These are phyloP conservation scores for Rhizopogon vesiculosus DNA, from an alignment of 768 basidiomycete genomes.

Conservation along the genomic window DNA sequence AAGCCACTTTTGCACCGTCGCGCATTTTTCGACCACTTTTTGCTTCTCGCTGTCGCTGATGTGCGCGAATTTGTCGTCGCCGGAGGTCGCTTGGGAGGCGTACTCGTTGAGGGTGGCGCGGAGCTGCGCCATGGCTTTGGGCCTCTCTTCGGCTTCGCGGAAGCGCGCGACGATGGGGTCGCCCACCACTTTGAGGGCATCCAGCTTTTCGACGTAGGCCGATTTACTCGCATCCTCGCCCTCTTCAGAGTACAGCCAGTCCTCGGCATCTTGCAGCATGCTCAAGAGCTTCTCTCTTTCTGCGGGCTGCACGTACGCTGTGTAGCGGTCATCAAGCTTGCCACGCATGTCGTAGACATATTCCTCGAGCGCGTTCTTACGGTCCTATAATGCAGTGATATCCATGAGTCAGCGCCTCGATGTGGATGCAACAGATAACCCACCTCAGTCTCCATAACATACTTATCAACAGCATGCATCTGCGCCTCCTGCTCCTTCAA, in stretches of 20 bases:
- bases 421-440: slow-evolving; percentile 15
- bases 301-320: slow-evolving; percentile 60
- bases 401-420: slow-evolving; percentile 1
- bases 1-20: slow-evolving; percentile 90
- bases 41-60: slow-evolving; percentile 88
- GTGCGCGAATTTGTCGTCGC: slow-evolving; percentile 85
- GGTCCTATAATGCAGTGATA: slow-evolving; percentile 52
- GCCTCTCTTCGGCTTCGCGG: slow-evolving; percentile 80
- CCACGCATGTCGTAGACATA: slow-evolving; percentile 94
- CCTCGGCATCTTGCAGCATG: slow-evolving; percentile 76
- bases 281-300: slow-evolving; percentile 78
- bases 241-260: slow-evolving; percentile 97
- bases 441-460: slow-evolving; percentile 97
- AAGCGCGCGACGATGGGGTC: slow-evolving; percentile 83
- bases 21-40: slow-evolving; percentile 83
- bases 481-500: slow-evolving; percentile 79
- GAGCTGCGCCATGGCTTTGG: slow-evolving; percentile 63
- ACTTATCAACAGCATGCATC: slow-evolving; percentile 91
- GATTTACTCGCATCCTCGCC: slow-evolving; percentile 95
- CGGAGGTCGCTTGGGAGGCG: slow-evolving; percentile 74
- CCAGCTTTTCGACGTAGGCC: slow-evolving; percentile 83
- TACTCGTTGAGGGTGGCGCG: slow-evolving; percentile 89
- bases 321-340: slow-evolving; percentile 89
- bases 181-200: slow-evolving; percentile 78
- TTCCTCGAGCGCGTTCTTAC: slow-evolving; percentile 98